A percentile compares a stretch with the other conserved stretches of the same genome.
These are phyloP conservation scores for Xylariaceae sp. DNA, from an alignment of 2,329 filamentous ascomycete species.

Conservation along the genomic window DNA sequence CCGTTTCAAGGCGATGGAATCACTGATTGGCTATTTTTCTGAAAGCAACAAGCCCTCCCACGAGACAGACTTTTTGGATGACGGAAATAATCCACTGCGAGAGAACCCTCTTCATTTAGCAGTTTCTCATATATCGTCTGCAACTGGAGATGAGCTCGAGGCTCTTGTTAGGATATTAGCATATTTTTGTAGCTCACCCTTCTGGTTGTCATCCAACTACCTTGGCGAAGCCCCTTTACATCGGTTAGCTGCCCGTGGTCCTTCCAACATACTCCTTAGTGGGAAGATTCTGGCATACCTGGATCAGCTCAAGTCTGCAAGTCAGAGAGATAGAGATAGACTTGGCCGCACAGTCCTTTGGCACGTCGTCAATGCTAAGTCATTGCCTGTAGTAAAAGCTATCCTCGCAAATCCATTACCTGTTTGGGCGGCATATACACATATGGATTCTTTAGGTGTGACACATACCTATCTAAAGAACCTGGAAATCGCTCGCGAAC, in stretches of 20 bases:
- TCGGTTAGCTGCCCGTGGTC: constrained; percentile 4
- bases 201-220: constrained; percentile 1
- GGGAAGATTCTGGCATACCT: not conserved
- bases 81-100: not conserved
- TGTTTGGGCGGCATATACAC: no score
- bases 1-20: constrained; percentile 7
- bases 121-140: constrained; percentile 2
- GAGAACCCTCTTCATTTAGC: constrained; percentile 8
- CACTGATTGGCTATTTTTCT: constrained; percentile 6
- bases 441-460: no score
- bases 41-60: not conserved
- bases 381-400: not conserved
- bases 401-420: no score
- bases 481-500: no score
- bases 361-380: constrained; percentile 5
- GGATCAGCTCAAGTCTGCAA: not conserved
- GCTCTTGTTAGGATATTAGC: constrained; percentile 3
- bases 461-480: no score
- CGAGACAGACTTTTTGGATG: not conserved
- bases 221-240: constrained; percentile 8
- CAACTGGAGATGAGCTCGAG: not conserved
- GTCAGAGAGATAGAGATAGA: not conserved
- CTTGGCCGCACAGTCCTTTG: constrained; percentile 5
- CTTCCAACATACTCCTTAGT: not conserved
- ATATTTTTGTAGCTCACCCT: not conserved